Conservation (phyloP, 2,329 filamentous ascomycete genomes). For the Cladobotryum protrusum region DNA sequence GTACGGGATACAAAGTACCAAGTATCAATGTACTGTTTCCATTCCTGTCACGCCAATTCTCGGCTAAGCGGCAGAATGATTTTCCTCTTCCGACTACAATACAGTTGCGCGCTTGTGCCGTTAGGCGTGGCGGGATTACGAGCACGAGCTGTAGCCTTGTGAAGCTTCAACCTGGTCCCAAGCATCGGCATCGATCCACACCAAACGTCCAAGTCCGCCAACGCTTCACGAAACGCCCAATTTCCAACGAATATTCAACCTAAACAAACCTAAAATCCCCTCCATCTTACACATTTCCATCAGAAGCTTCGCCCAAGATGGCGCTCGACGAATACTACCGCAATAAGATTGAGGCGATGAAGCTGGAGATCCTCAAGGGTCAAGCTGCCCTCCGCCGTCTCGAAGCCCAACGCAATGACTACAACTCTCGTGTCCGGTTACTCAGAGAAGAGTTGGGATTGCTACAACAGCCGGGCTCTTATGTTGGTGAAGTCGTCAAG, state of each 20-base stretch:
- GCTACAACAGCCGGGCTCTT: slow-evolving; percentile 93
- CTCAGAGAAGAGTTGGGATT: slow-evolving; percentile 92
- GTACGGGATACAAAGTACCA: too few relatives aligned
- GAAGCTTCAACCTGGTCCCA: slow-evolving; percentile 27
- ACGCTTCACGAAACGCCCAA: not conserved
- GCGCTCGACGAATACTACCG: slow-evolving; percentile 99
- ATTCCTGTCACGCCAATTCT: too few relatives aligned
- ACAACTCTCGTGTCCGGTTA: slow-evolving; percentile 95
- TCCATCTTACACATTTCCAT: slow-evolving; percentile 12
- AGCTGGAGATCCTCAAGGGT: slow-evolving; percentile 99
- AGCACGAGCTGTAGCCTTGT: slow-evolving; percentile 31
- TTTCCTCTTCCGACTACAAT: slow-evolving; percentile 1
- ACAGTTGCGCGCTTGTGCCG: not conserved
- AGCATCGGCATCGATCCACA: slow-evolving; percentile 12
- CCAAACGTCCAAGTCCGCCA: slow-evolving; percentile 8
- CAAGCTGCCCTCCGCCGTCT: slow-evolving; percentile 91
- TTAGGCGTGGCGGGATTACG: slow-evolving; percentile 22
- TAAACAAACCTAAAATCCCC: slow-evolving; percentile 6
- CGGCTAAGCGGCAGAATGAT: slow-evolving; percentile 2
- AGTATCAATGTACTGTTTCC: too few relatives aligned
- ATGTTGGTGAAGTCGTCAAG: slow-evolving; percentile 99
- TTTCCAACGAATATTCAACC: not conserved
- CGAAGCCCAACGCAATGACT: slow-evolving; percentile 97
- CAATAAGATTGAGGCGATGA: slow-evolving; percentile 99
- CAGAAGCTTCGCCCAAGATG: slow-evolving; percentile 55